Evolutionary conservation across 208 protist genomes (phyloP), one percentile per base, ranked within the genome.

Genomic region (Leishmania martiniquensis): DNA sequence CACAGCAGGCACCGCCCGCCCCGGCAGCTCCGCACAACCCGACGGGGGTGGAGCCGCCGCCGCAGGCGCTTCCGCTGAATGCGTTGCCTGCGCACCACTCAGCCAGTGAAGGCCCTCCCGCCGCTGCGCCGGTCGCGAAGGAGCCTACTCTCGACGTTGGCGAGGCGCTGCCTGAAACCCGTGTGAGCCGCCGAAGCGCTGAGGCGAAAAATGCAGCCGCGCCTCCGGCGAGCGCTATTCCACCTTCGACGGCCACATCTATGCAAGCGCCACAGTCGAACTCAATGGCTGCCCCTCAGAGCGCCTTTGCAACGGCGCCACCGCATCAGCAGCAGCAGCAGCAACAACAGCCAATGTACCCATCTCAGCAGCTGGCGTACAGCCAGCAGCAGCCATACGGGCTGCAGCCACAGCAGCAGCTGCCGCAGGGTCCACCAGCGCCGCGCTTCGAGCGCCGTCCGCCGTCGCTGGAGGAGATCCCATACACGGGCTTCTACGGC

Each of bases 371-470:
- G 37, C 84, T 29, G n/a, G 78, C 66, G 44, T 63, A 70, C 20
- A 37, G 1, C 1, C 83, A 78, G 55, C 80, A 70, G 37, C 77
- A 84, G 63, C 77, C 82, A 52, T 82, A 83, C 20, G 77, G 75
- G 44, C 87, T n/a, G n/a, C n/a, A 79, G 25, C 80, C 74, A 32
- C 81, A 90, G 57, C 83, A 81, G 32, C 86, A 81, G 42, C 77
- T 82, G 54, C 75, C 13, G 39, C 72, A 81, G 37, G 86, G 87
- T 13, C 81, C 86, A 22, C 87, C 93, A 55, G 60, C 85, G 44
- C 93, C 93, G 55, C 85, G 74, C 42, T 97, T 88, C 85, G 89
- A 94, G 51, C 93, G 91, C 69, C 89, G 91, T 59, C 91, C 91
- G 37, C 84, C 89, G 37, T 89, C 91, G 1, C 76, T 94, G 54